phyloP scores from a whole-genome alignment of 75 land plant genomes.

The Selaginella tamariscina region DNA sequence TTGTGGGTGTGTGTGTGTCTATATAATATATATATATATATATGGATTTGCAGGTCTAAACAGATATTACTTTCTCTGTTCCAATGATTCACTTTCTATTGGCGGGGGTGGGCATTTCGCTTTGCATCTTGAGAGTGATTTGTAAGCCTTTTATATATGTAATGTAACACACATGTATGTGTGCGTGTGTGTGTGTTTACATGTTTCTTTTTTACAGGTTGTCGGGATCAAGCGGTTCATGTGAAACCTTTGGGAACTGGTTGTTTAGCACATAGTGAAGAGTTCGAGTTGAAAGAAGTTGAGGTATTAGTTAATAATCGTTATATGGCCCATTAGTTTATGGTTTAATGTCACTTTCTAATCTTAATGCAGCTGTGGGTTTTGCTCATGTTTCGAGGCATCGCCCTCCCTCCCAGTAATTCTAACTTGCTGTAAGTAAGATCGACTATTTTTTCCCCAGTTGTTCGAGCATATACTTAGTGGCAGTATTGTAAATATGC shows the following conservation, averaged over 20 bases:
- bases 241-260: background rate
- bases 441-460: too few relatives aligned
- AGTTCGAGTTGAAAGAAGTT: background rate
- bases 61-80: constrained; percentile 61
- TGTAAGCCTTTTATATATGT: constrained; percentile 37
- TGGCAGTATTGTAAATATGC: too few relatives aligned
- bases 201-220: background rate
- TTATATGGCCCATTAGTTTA: too few relatives aligned
- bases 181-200: too few relatives aligned
- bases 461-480: too few relatives aligned
- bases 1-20: background rate
- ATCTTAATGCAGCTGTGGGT: too few relatives aligned
- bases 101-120: constrained; percentile 98
- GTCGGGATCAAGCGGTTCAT: background rate
- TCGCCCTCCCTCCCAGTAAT: too few relatives aligned
- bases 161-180: background rate
- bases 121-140: constrained; percentile 61
- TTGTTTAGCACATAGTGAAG: background rate
- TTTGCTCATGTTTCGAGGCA: too few relatives aligned
- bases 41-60: constrained; percentile 56
- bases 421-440: too few relatives aligned
- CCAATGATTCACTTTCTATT: constrained; percentile 69
- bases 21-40: background rate
- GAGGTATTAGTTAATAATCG: too few relatives aligned
- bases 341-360: too few relatives aligned